Conservation (phyloP, 2,329 filamentous ascomycete genomes). For the Colletotrichum gloeosporioides region DNA sequence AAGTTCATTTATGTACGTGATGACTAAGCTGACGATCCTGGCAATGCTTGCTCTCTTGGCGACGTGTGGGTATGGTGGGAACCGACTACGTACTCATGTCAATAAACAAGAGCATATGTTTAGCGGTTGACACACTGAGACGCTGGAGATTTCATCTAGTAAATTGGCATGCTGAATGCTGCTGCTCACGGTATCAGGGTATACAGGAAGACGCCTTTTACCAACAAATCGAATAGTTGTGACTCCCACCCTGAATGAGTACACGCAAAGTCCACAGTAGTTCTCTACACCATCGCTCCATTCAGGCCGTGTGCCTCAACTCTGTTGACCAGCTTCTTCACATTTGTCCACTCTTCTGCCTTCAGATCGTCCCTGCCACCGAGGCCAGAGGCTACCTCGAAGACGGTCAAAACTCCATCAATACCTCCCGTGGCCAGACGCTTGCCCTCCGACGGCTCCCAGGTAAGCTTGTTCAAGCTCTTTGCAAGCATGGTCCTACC, state of each 20-base stretch:
- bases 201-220: conserved; percentile 21
- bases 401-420: conserved; percentile 88
- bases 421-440: conserved; percentile 89
- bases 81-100: not conserved
- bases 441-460: conserved; percentile 90
- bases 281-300: conserved; percentile 42
- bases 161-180: not conserved
- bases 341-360: conserved; percentile 88
- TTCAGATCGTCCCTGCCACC: conserved; percentile 85
- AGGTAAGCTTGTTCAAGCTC: conserved; percentile 92
- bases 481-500: conserved; percentile 75
- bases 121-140: not conserved
- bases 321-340: conserved; percentile 86
- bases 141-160: not conserved
- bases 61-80: not conserved
- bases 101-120: not conserved
- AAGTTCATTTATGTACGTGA: not conserved
- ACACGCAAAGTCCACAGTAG: conserved; percentile 26
- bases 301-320: conserved; percentile 68
- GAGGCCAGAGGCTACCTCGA: conserved; percentile 84
- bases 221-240: conserved; percentile 18
- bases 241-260: conserved; percentile 19
- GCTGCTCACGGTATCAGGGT: conserved; percentile 16
- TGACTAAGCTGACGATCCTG: conserved; percentile 8
- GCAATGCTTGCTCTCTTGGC: not conserved